Base-by-base conservation (phyloP, 2,329 filamentous ascomycete genomes). In the Talaromyces sp. region DNA sequence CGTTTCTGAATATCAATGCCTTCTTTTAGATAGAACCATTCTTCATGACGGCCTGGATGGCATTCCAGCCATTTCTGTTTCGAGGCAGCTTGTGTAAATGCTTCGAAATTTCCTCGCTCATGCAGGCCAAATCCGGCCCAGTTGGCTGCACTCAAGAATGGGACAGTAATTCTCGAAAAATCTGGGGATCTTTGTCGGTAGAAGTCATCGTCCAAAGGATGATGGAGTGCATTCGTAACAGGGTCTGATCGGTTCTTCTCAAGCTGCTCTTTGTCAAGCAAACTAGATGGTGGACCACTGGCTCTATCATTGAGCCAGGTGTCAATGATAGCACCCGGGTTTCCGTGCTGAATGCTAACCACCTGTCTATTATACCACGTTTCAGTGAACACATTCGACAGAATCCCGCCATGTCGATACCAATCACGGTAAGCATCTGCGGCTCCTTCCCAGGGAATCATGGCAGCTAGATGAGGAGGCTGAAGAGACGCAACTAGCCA, bases 361-460 rank as follows among this genome's bases (percentile, higher is more conserved):
- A 69, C 86, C 81, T 0, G 83, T 83, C 1, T 45, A n/a, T 27
- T 4, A 17, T 29, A 61, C 47, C 60, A 63, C 5, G 31, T 13
- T 17, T 54, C 3, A 17, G 22, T 22, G 31, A 63, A 63, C 10
- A 6, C 11, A 22, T 51, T 51, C 8, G 19, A 38, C 3, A 85
- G 70, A 45, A 88, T 87, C 0, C 85, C 85, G 0, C 85, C 85
- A 65, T 88, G 85, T 0, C 84, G 78, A 67, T 81, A 84, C 2
- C 83, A 15, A 17, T 66, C 64, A 10, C 83, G 74, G 70, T 85
- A 86, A 68, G 82, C 84, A 67, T 85, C 83, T 0, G 81, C 82
- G 80, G 84, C 83, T 29, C 83, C 83, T 72, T 85, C 83, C 83
- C 76, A 84, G 0, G 82, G 83, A 0, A 84, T 72, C 4, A 84